Evolutionary conservation across 2,329 filamentous ascomycete genomes (phyloP).

Genomic region (Bipolaris bicolor): DNA sequence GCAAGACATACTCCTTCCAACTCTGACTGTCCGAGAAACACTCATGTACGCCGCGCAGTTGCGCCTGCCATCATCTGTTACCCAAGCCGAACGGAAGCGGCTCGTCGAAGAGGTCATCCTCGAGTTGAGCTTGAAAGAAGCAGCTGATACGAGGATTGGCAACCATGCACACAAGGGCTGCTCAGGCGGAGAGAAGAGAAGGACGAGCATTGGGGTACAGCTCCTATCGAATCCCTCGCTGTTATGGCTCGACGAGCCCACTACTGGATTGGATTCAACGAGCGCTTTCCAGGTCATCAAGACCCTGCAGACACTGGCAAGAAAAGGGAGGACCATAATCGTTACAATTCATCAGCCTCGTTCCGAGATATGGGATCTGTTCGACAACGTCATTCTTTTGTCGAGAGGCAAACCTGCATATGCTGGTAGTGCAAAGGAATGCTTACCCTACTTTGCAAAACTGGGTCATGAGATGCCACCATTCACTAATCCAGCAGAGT

Average conservation of each 20-base stretch:
- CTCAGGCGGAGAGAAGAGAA: conserved; percentile 78
- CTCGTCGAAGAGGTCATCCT: conserved; percentile 79
- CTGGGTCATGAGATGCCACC: conserved; percentile 68
- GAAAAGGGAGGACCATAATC: conserved; percentile 72
- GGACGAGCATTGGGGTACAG: conserved; percentile 79
- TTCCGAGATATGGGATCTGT: conserved; percentile 79
- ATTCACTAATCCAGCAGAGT: conserved; percentile 80
- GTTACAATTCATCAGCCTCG: conserved; percentile 79
- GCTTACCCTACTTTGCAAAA: conserved; percentile 67
- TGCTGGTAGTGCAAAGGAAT: conserved; percentile 64
- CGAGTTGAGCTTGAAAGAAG: conserved; percentile 77
- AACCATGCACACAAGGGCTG: conserved; percentile 74
- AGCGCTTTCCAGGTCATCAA: conserved; percentile 76
- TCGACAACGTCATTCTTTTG: conserved; percentile 73
- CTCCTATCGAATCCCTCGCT: conserved; percentile 79
- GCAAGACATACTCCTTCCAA: conserved; percentile 75
- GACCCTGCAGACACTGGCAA: conserved; percentile 71
- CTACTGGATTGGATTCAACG: conserved; percentile 77
- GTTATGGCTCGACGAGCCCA: conserved; percentile 79
- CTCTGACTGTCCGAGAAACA: conserved; percentile 77
- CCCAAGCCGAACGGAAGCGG: conserved; percentile 61
- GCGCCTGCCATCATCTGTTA: conserved; percentile 68
- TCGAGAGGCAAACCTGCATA: conserved; percentile 72
- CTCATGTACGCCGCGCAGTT: conserved; percentile 75
- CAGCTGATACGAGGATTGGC: conserved; percentile 75